Base-by-base conservation (phyloP, 176 grass and related monocot species). In the Carex parvula region DNA sequence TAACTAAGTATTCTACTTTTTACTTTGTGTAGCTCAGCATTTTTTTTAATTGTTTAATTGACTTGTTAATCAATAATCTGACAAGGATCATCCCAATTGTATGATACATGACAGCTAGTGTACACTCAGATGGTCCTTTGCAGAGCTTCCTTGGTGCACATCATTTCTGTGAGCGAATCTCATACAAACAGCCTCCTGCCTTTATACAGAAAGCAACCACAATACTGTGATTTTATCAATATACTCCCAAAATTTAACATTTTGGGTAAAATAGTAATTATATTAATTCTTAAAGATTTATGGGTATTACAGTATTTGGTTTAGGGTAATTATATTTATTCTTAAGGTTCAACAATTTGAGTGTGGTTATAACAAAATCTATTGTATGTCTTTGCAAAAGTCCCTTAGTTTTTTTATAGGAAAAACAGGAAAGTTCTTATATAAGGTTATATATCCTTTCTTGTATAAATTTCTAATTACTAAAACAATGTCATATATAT, bases 31-130 rank as follows among this genome's bases (percentile, higher is more conserved):
- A 10, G n/a, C 39, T 50, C 0, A 50, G 63, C 21, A 46, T 26
- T 46, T 60, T 57, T 67, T 42, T 35, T 0, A 35, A 48, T 81
- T 70, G 42, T 17, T 1, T 70, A 74, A 61, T 11, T 75, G 35
- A 75, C 58, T 35, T 70, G 16, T 16, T 16, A n/a, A 72, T 29
- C 2, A 60, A 61, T 48, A 67, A 67, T 67, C 13, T 79, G 13
- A 32, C 35, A 48, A 26, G 52, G 79, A 64, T 88, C 81, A 88
- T 16, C 79, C 71, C 18, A 84, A 84, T 64, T 59, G 86, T 84
- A 79, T 88, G 86, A 84, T 77, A 82, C 46, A 72, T 81, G 46
- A n/a, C 86, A 84, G 59, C 66, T 57, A 81, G 24, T 65, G 32
- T 54, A 60, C 54, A 73, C 72, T 58, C 9, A 66, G 79, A 66